These are phyloP conservation scores for Sclerotinia sclerotiorum DNA, from an alignment of 2,329 filamentous ascomycete species.

Conservation along the genomic window DNA sequence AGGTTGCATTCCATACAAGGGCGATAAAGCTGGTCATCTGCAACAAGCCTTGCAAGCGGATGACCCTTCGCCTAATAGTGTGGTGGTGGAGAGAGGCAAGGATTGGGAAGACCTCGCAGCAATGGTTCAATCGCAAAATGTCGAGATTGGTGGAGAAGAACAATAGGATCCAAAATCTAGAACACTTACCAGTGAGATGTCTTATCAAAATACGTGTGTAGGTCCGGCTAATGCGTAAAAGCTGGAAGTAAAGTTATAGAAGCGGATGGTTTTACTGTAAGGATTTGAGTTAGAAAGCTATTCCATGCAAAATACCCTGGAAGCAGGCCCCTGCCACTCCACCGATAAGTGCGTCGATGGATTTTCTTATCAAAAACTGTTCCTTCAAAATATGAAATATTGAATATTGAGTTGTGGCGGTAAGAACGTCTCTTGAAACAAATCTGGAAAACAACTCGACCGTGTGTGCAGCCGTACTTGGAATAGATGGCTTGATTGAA, in stretches of 20 bases:
- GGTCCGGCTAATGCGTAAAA: background rate
- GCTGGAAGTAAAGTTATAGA: background rate
- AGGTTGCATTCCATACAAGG: slow-evolving; percentile 33
- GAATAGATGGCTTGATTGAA: slow-evolving; percentile 2
- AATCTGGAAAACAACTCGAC: background rate
- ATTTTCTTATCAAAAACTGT: slow-evolving; percentile 14
- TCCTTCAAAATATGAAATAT: background rate
- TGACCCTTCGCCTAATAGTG: slow-evolving; percentile 35
- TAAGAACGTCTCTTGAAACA: background rate
- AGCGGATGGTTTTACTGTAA: slow-evolving; percentile 26
- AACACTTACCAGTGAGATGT: slow-evolving; percentile 31
- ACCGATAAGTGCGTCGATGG: slow-evolving; percentile 9
- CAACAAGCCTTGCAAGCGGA: slow-evolving; percentile 35
- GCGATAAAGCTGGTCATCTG: slow-evolving; percentile 34
- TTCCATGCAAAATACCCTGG: slow-evolving; percentile 3
- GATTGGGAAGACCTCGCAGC: slow-evolving; percentile 28
- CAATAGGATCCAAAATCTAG: slow-evolving; percentile 26
- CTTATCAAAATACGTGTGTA: background rate
- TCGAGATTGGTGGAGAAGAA: slow-evolving; percentile 24
- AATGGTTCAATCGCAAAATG: slow-evolving; percentile 23
- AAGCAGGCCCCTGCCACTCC: background rate
- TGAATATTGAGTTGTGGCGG: slow-evolving; percentile 1
- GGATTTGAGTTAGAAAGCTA: slow-evolving; percentile 27
- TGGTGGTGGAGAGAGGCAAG: slow-evolving; percentile 31
- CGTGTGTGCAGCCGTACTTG: background rate